These are phyloP conservation scores for Myochromella boudieri DNA, from an alignment of 768 basidiomycete species.

Conservation along the genomic window DNA sequence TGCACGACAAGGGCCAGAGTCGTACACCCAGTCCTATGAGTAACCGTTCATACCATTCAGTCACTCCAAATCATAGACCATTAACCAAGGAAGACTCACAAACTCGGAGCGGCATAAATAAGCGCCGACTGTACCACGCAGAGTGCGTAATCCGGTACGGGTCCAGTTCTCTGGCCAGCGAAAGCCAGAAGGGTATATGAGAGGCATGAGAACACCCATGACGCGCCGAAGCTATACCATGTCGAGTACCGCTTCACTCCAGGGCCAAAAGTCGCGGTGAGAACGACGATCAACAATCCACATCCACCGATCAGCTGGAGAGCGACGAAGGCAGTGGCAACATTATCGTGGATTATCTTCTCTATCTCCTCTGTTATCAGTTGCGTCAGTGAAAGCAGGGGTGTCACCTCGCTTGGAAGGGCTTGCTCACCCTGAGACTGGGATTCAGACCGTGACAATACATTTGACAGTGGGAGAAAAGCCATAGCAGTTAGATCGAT, in stretches of 20 bases:
- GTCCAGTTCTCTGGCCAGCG: conserved; percentile 28
- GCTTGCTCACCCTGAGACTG: conserved; percentile 7
- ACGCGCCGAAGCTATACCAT: conserved; percentile 30
- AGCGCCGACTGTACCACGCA: conserved; percentile 28
- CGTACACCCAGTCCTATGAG: conserved; percentile 24
- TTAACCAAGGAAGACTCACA: conserved; percentile 20
- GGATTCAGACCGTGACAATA: too few relatives aligned
- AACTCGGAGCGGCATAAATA: conserved; percentile 30
- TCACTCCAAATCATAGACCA: not conserved
- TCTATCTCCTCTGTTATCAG: not conserved
- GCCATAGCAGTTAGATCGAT: conserved; percentile 1
- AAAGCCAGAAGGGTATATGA: conserved; percentile 31
- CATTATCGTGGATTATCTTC: conserved; percentile 9
- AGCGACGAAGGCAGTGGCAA: conserved; percentile 26
- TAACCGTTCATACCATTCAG: not conserved
- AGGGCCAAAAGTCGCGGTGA: conserved; percentile 26
- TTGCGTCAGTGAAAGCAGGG: not conserved
- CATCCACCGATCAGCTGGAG: conserved; percentile 26
- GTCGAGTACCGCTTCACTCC: conserved; percentile 29
- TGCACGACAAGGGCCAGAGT: conserved; percentile 29
- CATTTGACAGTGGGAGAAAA: conserved; percentile 3
- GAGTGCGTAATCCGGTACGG: conserved; percentile 19
- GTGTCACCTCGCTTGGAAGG: not conserved
- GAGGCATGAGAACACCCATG: conserved; percentile 29
- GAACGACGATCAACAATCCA: conserved; percentile 23